Conservation (phyloP, 139 green algal species). For the Nannochloris sp. region DNA sequence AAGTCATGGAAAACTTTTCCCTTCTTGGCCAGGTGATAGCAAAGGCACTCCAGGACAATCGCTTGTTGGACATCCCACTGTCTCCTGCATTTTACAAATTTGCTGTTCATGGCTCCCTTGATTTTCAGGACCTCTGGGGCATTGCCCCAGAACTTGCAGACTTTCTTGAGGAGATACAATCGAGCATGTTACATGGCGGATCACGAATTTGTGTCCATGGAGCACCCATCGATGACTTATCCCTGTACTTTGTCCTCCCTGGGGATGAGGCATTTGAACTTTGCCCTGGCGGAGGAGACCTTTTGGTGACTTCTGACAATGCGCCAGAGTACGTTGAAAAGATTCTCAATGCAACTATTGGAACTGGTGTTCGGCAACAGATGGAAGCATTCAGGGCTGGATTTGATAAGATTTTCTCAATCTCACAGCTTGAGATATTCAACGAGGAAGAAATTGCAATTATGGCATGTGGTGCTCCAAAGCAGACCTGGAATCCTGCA, state of each 20-base stretch:
- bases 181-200: background rate
- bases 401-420: slow-evolving; percentile 78
- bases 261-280: slow-evolving; percentile 70
- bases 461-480: slow-evolving; percentile 78
- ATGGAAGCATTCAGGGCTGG: slow-evolving; percentile 65
- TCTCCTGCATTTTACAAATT: slow-evolving; percentile 76
- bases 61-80: slow-evolving; percentile 87
- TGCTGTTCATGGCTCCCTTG: slow-evolving; percentile 43
- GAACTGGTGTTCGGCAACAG: slow-evolving; percentile 63
- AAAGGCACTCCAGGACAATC: slow-evolving; percentile 86
- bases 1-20: slow-evolving; percentile 55
- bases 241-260: slow-evolving; percentile 88
- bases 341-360: slow-evolving; percentile 81
- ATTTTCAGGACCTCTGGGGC: slow-evolving; percentile 61
- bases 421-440: slow-evolving; percentile 61
- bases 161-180: slow-evolving; percentile 43
- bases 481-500: slow-evolving; percentile 65
- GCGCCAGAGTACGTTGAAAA: slow-evolving; percentile 69
- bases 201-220: slow-evolving; percentile 59
- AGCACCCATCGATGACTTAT: slow-evolving; percentile 76
- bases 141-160: slow-evolving; percentile 69
- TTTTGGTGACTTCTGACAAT: slow-evolving; percentile 56
- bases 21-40: slow-evolving; percentile 78
- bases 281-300: slow-evolving; percentile 42
- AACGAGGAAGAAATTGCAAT: slow-evolving; percentile 87